These are phyloP conservation scores for Phytophthora hybrid DNA, from an alignment of 352 stramenopile genomes.

Conservation along the genomic window DNA sequence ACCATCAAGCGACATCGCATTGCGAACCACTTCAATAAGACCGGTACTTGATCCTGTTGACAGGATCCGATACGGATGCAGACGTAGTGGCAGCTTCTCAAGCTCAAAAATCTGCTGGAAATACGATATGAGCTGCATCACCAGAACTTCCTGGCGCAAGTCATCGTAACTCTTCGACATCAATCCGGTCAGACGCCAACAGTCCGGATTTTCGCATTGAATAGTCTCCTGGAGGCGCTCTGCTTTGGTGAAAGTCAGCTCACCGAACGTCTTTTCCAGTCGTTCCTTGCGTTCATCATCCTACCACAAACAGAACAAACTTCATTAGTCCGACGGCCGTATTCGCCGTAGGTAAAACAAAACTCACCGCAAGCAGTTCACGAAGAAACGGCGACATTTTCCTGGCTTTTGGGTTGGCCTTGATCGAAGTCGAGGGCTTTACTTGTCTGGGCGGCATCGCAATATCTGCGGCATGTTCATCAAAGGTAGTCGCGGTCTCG, in stretches of 20 bases:
- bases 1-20: constrained; percentile 97
- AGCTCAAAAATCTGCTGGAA: constrained; percentile 95
- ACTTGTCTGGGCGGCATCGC: constrained; percentile 12
- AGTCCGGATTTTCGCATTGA: constrained; percentile 17
- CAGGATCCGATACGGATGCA: constrained; percentile 97
- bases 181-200: constrained; percentile 74
- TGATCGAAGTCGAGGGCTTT: constrained; percentile 4
- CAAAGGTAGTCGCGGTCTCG: constrained; percentile 22
- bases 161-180: constrained; percentile 99
- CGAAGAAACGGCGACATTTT: constrained; percentile 37
- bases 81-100: constrained; percentile 91
- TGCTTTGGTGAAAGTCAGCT: constrained; percentile 61
- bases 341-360: not conserved
- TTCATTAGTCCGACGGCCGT: constrained; percentile 11
- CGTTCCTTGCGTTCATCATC: constrained; percentile 54
- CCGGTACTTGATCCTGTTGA: constrained; percentile 95
- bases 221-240: constrained; percentile 48
- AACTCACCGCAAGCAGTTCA: constrained; percentile 38
- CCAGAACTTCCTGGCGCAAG: constrained; percentile 97
- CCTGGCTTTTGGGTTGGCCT: not conserved
- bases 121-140: constrained; percentile 97
- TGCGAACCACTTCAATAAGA: constrained; percentile 96
- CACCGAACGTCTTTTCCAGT: constrained; percentile 75
- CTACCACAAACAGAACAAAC: constrained; percentile 6
- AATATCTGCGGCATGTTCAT: constrained; percentile 35